These are phyloP conservation scores for Solanum chacoense DNA, from an alignment of 305 asterid genomes.

Conservation along the genomic window DNA sequence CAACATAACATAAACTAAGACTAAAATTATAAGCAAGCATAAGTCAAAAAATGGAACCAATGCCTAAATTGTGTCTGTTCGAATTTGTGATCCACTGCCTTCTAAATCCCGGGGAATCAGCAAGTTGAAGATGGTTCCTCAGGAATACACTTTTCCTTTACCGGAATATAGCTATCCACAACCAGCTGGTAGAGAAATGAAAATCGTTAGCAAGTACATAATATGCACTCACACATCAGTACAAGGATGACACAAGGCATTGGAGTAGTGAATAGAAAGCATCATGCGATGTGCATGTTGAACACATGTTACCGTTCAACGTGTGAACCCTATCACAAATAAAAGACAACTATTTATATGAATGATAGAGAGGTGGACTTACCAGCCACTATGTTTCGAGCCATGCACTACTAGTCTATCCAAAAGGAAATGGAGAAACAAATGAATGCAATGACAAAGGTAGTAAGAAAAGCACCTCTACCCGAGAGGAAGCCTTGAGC, in stretches of 20 bases:
- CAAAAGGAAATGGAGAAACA: neutral
- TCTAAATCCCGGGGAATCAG: neutral
- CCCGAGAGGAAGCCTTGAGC: neutral
- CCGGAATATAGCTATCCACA: neutral
- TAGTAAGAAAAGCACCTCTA: neutral
- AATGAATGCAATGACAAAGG: neutral
- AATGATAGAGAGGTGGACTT: neutral
- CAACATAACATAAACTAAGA: too few relatives aligned
- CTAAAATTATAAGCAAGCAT: neutral
- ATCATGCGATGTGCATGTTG: neutral
- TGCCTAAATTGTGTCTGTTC: neutral
- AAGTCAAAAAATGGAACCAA: neutral
- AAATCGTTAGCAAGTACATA: neutral
- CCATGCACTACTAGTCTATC: neutral
- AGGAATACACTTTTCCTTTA: neutral
- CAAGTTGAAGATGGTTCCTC: neutral
- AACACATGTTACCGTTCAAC: neutral
- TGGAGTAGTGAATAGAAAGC: neutral
- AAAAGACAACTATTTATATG: too few relatives aligned
- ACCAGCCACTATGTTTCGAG: neutral
- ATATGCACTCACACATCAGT: neutral
- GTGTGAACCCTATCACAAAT: too few relatives aligned
- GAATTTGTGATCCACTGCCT: neutral
- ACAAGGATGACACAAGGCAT: neutral
- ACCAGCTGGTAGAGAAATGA: neutral